Evolutionary conservation across 2,329 filamentous ascomycete species (phyloP), one percentile per base, ranked within the genome.

Genomic region (Xylaria sp.): DNA sequence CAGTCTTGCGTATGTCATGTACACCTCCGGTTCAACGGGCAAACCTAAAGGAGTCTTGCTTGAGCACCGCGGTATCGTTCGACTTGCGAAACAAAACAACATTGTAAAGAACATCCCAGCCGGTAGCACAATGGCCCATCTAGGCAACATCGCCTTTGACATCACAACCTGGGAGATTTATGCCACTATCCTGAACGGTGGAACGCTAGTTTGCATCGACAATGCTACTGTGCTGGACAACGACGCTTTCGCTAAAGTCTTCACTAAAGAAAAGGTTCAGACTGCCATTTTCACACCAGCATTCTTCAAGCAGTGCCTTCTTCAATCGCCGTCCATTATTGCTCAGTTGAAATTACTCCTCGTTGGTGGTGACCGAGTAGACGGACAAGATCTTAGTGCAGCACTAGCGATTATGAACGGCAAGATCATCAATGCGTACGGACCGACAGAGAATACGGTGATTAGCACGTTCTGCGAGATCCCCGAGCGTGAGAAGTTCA

Each of bases 1-100:
- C 4, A 64, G 60, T 36, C 59, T 67, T n/a, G 65, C 65, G 15
- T 64, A 67, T 13, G 65, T 67, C 25, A 59, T 64, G n/a, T 67
- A 60, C 18, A 67, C 65, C 5, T 67, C 65, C 1, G 65, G 65
- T n/a, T 63, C 59, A 3, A 67, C 65, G 8, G 60, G 60, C 10
- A 63, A 48, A 28, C 60, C 65, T 4, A 67, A 67, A 18, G 65
- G 65, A 6, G 65, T 64, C 7, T 23, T 64, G 54, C 55, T 67
- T 28, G 48, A 52, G 18, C 65, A 67, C 25, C 59, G 65, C 8
- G 46, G 54, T 23, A 63, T 67, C 25, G 31, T 67, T 9, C 65
- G 59, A n/a, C 54, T 67, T 3, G 52, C 31, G 28, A 41, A 20
- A 54, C n/a, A 59, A 7, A 63, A 41, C 25, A 23, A 57, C 25